Conservation (phyloP, 2,329 filamentous ascomycete species). For the Ophiostoma novo-ulmi region DNA sequence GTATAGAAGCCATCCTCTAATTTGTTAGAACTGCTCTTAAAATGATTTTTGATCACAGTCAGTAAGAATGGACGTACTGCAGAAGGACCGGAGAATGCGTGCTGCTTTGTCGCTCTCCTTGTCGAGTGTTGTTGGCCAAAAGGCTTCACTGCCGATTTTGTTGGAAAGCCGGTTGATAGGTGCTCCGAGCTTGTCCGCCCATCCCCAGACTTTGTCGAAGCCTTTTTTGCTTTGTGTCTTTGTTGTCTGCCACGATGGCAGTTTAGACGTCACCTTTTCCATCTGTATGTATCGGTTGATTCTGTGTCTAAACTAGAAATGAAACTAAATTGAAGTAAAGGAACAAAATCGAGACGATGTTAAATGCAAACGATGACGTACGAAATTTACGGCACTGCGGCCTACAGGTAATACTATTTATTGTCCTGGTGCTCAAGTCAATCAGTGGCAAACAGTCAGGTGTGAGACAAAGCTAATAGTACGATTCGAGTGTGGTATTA, state of each 20-base stretch:
- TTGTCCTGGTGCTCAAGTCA: neutral
- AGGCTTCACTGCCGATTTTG: constrained; percentile 61
- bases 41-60: neutral
- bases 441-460: neutral
- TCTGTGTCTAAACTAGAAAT: neutral
- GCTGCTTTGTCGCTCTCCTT: constrained; percentile 73
- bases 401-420: neutral
- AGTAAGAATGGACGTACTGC: constrained; percentile 40
- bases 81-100: constrained; percentile 68
- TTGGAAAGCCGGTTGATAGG: constrained; percentile 28
- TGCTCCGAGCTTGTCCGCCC: constrained; percentile 55
- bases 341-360: neutral
- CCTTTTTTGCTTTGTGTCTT: constrained; percentile 56
- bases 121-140: constrained; percentile 69
- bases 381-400: neutral
- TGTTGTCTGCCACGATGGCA: constrained; percentile 50
- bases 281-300: constrained; percentile 29
- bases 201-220: constrained; percentile 68
- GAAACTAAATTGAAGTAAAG: neutral
- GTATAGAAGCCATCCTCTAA: constrained; percentile 51
- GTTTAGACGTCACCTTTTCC: constrained; percentile 35
- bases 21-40: constrained; percentile 15
- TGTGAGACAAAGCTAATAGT: neutral
- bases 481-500: constrained; percentile 26
- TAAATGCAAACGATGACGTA: neutral